Evolutionary conservation across 169 alveolate genomes (phyloP).

Genomic region (Plasmodium adleri): DNA sequence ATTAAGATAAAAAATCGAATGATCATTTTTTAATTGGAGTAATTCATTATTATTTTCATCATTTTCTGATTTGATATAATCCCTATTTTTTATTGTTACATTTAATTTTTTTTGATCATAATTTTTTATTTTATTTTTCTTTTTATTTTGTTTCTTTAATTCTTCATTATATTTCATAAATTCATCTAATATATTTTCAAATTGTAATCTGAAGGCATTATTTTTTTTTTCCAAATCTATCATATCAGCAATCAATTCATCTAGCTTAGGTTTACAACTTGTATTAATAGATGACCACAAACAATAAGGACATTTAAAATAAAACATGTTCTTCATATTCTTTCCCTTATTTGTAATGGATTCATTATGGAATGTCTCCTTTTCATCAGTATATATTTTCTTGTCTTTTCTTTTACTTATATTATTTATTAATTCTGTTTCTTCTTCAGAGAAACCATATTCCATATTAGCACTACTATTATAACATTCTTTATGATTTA

Average conservation of each 20-base stretch:
- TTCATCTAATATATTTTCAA: slow-evolving; percentile 40
- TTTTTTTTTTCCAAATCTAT: slow-evolving; percentile 43
- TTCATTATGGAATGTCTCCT: background rate
- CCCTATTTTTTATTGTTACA: slow-evolving; percentile 15
- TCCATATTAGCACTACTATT: background rate
- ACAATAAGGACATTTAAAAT: slow-evolving; percentile 65
- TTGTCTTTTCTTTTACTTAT: background rate
- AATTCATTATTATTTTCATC: background rate
- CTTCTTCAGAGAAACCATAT: background rate
- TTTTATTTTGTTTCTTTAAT: slow-evolving; percentile 8
- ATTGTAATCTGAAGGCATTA: slow-evolving; percentile 13
- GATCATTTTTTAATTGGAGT: background rate
- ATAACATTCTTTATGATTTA: slow-evolving; percentile 1
- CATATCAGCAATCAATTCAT: slow-evolving; percentile 64
- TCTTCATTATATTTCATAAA: slow-evolving; percentile 40
- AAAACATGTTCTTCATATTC: slow-evolving; percentile 15
- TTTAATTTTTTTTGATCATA: no score
- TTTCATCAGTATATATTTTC: background rate
- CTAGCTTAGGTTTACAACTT: slow-evolving; percentile 20
- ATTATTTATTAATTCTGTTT: background rate
- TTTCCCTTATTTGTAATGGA: slow-evolving; percentile 2
- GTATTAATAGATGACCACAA: slow-evolving; percentile 58
- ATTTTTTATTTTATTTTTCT: no score
- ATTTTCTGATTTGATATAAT: background rate
- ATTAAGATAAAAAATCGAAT: background rate